These are phyloP conservation scores for Saccharomycopsis sp. DNA, from an alignment of 805 yeast genomes.

Conservation along the genomic window DNA sequence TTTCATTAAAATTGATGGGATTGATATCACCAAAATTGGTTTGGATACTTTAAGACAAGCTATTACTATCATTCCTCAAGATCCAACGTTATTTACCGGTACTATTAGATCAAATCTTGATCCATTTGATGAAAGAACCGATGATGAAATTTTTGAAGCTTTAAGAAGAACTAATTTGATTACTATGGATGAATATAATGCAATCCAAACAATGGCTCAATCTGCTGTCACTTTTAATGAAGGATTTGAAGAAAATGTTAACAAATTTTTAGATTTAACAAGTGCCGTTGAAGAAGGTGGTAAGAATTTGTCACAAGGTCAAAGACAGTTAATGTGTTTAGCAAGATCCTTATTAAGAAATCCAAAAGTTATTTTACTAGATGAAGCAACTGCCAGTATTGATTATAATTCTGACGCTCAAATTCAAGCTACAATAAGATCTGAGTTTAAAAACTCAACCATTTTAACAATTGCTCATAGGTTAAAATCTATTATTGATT, in stretches of 20 bases:
- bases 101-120: slow-evolving; percentile 67
- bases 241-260: slow-evolving; percentile 38
- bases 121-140: slow-evolving; percentile 55
- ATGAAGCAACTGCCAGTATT: slow-evolving; percentile 82
- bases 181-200: slow-evolving; percentile 29
- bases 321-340: slow-evolving; percentile 70
- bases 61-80: slow-evolving; percentile 78
- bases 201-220: slow-evolving; percentile 18
- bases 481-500: slow-evolving; percentile 72
- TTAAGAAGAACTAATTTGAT: slow-evolving; percentile 65
- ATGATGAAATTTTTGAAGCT: slow-evolving; percentile 58
- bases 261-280: slow-evolving; percentile 59
- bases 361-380: slow-evolving; percentile 68
- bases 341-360: slow-evolving; percentile 61
- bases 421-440: slow-evolving; percentile 70
- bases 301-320: slow-evolving; percentile 73
- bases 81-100: slow-evolving; percentile 74
- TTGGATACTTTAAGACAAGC: slow-evolving; percentile 63
- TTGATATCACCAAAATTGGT: slow-evolving; percentile 64
- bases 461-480: slow-evolving; percentile 81
- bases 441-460: slow-evolving; percentile 60
- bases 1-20: slow-evolving; percentile 55
- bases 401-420: slow-evolving; percentile 75
- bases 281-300: slow-evolving; percentile 65
- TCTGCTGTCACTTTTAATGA: slow-evolving; percentile 5